A percentile compares a stretch with the other conserved stretches of the same genome.
Conservation (phyloP, 495 filamentous ascomycete species). For the Sphaerosporella brunnea region DNA sequence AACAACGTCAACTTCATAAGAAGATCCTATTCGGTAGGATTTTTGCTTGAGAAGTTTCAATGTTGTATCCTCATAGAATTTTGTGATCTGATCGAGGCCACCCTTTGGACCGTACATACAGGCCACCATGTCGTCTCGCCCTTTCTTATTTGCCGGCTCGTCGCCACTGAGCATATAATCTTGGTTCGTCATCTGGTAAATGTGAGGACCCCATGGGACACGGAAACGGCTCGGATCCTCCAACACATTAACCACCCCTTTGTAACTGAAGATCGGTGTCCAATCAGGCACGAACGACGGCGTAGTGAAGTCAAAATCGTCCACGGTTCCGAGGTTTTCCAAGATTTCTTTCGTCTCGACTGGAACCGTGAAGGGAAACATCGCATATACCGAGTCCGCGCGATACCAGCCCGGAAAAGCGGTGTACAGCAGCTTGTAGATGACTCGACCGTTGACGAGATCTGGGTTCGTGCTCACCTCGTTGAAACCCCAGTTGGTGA, state of each 20-base stretch:
- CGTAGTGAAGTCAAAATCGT: conserved; percentile 36
- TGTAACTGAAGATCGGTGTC: conserved; percentile 34
- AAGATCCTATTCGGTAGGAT: not conserved
- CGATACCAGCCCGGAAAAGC: conserved; percentile 44
- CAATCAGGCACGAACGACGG: conserved; percentile 28
- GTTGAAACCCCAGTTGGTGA: conserved; percentile 63
- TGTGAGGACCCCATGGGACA: conserved; percentile 39
- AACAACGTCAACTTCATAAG: not conserved
- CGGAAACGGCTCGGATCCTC: conserved; percentile 36
- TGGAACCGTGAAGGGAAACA: conserved; percentile 38
- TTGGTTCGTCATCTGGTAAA: conserved; percentile 33
- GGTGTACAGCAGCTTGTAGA: conserved; percentile 43
- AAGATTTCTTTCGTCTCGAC: conserved; percentile 37
- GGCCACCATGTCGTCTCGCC: not conserved
- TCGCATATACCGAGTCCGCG: conserved; percentile 28
- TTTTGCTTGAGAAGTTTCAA: not conserved
- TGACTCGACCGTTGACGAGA: conserved; percentile 40
- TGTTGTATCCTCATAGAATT: not conserved
- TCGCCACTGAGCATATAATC: conserved; percentile 40
- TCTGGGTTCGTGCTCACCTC: conserved; percentile 34
- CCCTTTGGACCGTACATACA: not conserved
- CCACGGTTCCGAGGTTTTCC: conserved; percentile 28
- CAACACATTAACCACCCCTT: conserved; percentile 33
- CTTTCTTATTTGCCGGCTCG: not conserved
- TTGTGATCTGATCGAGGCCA: not conserved